Base-by-base conservation (phyloP, 495 filamentous ascomycete genomes). In the Xylaria palmicola region DNA sequence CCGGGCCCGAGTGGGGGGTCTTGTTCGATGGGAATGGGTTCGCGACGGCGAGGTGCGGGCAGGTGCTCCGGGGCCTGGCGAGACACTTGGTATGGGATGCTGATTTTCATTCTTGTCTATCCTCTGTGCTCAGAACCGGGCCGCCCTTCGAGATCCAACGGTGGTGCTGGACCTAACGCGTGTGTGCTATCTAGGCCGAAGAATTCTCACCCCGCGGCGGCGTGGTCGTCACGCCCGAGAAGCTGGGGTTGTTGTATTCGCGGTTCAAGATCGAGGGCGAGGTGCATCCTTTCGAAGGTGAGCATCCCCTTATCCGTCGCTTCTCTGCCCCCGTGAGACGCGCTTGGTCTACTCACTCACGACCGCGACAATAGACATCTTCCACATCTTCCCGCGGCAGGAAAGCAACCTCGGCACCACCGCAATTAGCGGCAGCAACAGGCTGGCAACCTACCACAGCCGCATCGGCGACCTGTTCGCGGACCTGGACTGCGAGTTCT, bases 171-270 rank as follows among this genome's bases (percentile, higher is more conserved):
- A 62, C 17, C 45, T 63, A 49, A 56, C 54, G 17, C 74, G 78
- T 53, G 7, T 13, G 37, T 32, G 47, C 9, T 29, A 15, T 41
- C 15, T 47, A 78, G 56, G 52, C 10, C 22, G 32, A 22, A 27
- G 40, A 61, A 37, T 29, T 37, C 40, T 36, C 49, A n/a, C 50
- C 59, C 12, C 36, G 59, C 30, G 41, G 40, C 50, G 47, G 83
- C 40, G 79, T 94, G 40, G 90, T 96, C n/a, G 84, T 97, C 30
- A 86, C 88, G 0, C 90, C 91, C 2, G 77, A 83, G 6, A 96
- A 97, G 74, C 83, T 97, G 79, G 81, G 85, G 13, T 80, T 84
- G 51, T 93, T 93, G 61, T 97, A 96, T 68, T 76, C 82, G 20
- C 85, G 81, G 53, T 85, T 88, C 57, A 71, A 77, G 49, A 67